phyloP scores from a whole-genome alignment of 75 land plant species.

The Sequoiadendron giganteum region DNA sequence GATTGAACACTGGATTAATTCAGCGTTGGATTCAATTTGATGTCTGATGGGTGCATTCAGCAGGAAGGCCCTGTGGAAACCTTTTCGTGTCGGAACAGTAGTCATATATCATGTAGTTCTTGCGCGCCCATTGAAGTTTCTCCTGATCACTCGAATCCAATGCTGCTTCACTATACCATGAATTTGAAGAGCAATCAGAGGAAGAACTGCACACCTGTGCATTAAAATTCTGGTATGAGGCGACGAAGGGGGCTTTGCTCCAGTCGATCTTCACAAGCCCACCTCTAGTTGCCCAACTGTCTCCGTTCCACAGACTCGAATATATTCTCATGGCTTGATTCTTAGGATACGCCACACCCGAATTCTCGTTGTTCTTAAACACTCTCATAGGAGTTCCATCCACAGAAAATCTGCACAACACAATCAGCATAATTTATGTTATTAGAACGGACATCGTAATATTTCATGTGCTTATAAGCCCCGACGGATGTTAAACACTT shows the following conservation, averaged over 20 bases:
- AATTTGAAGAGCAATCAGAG: background rate
- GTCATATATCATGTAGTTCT: slow-evolving; percentile 16
- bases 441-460: too few relatives aligned
- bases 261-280: slow-evolving; percentile 17
- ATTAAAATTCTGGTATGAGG: slow-evolving; percentile 12
- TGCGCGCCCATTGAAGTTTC: background rate
- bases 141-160: background rate
- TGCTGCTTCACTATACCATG: background rate
- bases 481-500: too few relatives aligned
- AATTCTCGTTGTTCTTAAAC: slow-evolving; percentile 25
- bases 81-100: slow-evolving; percentile 21
- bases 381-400: slow-evolving; percentile 24
- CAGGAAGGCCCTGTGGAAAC: slow-evolving; percentile 8
- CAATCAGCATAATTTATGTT: too few relatives aligned
- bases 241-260: slow-evolving; percentile 23
- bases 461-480: too few relatives aligned
- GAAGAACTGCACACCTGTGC: background rate
- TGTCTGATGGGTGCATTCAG: background rate
- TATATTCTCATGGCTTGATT: slow-evolving; percentile 22
- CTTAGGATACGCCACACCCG: slow-evolving; percentile 19
- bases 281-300: slow-evolving; percentile 20
- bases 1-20: too few relatives aligned
- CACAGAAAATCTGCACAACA: slow-evolving; percentile 21
- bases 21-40: too few relatives aligned
- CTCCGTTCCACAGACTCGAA: slow-evolving; percentile 19